Conservation (phyloP, 1,284 basidiomycete species). For the Thelephora terrestris region DNA sequence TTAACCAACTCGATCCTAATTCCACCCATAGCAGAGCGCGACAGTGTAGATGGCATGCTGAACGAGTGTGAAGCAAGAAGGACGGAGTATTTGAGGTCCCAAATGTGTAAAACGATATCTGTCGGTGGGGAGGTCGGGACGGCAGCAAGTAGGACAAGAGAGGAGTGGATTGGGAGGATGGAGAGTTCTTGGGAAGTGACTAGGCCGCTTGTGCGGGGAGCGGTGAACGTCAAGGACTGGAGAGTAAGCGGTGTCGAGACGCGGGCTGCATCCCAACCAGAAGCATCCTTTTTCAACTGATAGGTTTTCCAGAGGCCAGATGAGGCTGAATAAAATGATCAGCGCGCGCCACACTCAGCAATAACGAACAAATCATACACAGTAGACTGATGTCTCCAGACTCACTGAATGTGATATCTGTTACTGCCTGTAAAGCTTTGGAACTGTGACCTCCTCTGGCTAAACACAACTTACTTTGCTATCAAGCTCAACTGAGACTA, state of each 20-base stretch:
- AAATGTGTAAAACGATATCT: slow-evolving; percentile 49
- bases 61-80: slow-evolving; percentile 46
- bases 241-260: slow-evolving; percentile 31
- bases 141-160: slow-evolving; percentile 51
- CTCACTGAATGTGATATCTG: slow-evolving; percentile 34
- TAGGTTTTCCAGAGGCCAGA: slow-evolving; percentile 40
- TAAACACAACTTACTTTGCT: not conserved
- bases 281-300: slow-evolving; percentile 20
- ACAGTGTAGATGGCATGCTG: slow-evolving; percentile 40
- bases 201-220: slow-evolving; percentile 3
- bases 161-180: slow-evolving; percentile 47
- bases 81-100: slow-evolving; percentile 66
- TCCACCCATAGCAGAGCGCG: slow-evolving; percentile 24
- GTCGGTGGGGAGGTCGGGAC: slow-evolving; percentile 27
- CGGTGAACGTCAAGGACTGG: slow-evolving; percentile 19
- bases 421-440: slow-evolving; percentile 14
- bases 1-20: slow-evolving; percentile 24
- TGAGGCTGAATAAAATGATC: slow-evolving; percentile 20
- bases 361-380: slow-evolving; percentile 23
- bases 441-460: not conserved
- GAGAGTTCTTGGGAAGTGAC: slow-evolving; percentile 23
- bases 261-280: slow-evolving; percentile 15
- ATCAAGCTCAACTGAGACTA: not conserved
- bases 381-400: slow-evolving; percentile 41
- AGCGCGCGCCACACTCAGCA: slow-evolving; percentile 1